Evolutionary conservation across 2,329 filamentous ascomycete species (phyloP), one percentile per base, ranked within the genome.

Genomic region (Verruconis gallopava): DNA sequence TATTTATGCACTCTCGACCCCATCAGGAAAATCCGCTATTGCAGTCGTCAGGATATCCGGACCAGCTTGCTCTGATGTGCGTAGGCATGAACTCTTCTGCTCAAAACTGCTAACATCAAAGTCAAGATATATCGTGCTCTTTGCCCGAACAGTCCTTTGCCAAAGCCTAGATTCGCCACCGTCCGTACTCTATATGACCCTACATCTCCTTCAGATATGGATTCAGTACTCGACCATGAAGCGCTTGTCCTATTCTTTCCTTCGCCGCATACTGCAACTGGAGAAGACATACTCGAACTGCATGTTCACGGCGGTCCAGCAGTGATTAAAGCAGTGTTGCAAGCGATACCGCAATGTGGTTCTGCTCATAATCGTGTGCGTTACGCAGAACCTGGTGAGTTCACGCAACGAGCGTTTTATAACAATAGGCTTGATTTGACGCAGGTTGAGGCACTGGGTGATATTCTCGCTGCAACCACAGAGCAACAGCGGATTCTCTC

Each of bases 241-340:
- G 83, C 91, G 1, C 61, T 96, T 11, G 69, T 94, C 2, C 71
- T 96, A 20, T 84, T 81, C 62, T 94, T 96, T 50, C 82, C 85
- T 0, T 70, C 67, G 0, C 88, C 89, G 0, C 73, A 74, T 38
- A 93, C 86, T 0, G 85, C 85, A 5, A 98, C 91, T 0, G 91
- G 91, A 21, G 88, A 96, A 57, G 85, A 95, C 55, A 70, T 96
- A 1, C 71, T 98, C 2, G 91, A 98, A 58, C 63, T 98, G 4
- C 91, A 98, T 53, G 73, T 95, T n/a, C 91, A 98, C 54, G 91
- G 91, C 20, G 89, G 91, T 0, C 72, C 79, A 2, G 91, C 91
- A 2, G 86, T 91, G 4, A 81, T 95, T 35, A 86, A 83, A 54
- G 85, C 89, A 2, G 82, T 95, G 0, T 68, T 98, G 2, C 65